Evolutionary conservation across 148 eudicot species (phyloP), one percentile per base, ranked within the genome.

Genomic region (Dysphania ambrosioides): DNA sequence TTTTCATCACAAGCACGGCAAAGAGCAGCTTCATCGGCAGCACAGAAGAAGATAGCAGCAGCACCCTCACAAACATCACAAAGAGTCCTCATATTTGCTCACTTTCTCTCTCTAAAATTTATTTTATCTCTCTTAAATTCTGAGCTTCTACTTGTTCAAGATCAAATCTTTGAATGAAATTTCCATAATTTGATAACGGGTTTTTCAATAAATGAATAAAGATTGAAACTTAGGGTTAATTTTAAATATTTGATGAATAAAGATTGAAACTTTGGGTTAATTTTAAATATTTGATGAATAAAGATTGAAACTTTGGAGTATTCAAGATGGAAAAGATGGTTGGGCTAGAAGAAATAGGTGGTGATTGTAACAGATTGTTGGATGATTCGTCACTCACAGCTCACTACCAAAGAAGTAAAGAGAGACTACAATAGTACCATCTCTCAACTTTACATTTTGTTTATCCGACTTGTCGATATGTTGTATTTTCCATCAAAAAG

Each of bases 11-110:
- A 94, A 70, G 96, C 78, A 76, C 84, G 92, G 80, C 98, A 94
- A 16, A 94, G 97, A 71, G 98, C 93, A 66, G 98, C 98, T 79
- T 94, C 98, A 70, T 94, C 98, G 4, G 98, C 98, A 57, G 98
- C 98, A 76, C 98, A 94, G 79, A 94, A 94, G 68, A 87, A 78
- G 49, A 87, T 86, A 31, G 97, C 98, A 34, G 93, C 97, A 66
- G 98, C 98, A 77, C 89, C 85, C 72, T 94, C 97, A 67, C 98
- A 94, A 27, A 85, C 96, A 65, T 94, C 98, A 73, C 98, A 94
- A 47, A 94, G 79, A 3, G 96, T 94, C 74, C 97, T 84, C 98
- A 94, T 94, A 70, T 68, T 70, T 24, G n/a, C 44, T 36, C 32
- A 35, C 4, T 57, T 31, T 38, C n/a, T 49, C 65, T 56, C 16